These are phyloP conservation scores for Microsporum ferrugineum DNA, from an alignment of 2,329 filamentous ascomycete genomes.

Conservation along the genomic window DNA sequence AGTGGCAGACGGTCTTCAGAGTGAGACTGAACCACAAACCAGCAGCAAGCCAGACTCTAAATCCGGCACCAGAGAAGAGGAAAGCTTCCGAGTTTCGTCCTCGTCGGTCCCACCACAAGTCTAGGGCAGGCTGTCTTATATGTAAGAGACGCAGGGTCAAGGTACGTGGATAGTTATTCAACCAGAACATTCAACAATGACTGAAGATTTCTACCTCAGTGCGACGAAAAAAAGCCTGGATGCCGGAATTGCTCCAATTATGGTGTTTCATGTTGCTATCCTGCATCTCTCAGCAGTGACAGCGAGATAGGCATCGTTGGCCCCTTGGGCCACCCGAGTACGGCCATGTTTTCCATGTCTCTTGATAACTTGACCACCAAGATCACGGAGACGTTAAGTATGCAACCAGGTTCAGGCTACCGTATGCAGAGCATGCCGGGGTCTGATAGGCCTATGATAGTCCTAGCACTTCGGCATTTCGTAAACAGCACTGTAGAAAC, in stretches of 20 bases:
- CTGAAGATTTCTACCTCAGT: constrained; percentile 13
- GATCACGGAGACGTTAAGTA: constrained; percentile 4
- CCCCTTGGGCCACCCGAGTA: background rate
- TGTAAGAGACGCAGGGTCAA: constrained; percentile 29
- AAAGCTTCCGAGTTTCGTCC: constrained; percentile 19
- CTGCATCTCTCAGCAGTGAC: background rate
- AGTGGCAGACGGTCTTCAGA: constrained; percentile 2
- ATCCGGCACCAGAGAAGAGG: background rate
- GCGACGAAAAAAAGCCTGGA: constrained; percentile 22
- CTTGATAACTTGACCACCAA: constrained; percentile 2
- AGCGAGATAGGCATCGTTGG: background rate
- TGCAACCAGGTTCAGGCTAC: background rate
- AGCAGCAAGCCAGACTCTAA: background rate
- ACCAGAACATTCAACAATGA: background rate
- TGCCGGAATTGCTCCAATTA: constrained; percentile 20
- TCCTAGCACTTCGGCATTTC: constrained; percentile 10
- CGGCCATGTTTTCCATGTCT: constrained; percentile 6
- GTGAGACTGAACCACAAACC: background rate
- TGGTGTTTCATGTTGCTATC: constrained; percentile 18
- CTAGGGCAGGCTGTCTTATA: constrained; percentile 23
- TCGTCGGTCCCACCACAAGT: constrained; percentile 26
- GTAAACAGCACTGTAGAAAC: constrained; percentile 10
- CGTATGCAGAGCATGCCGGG: background rate
- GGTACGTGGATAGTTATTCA: constrained; percentile 14
- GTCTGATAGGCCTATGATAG: constrained; percentile 1